These are phyloP conservation scores for Xylaria sp. DNA, from an alignment of 2,329 filamentous ascomycete genomes.

Conservation along the genomic window DNA sequence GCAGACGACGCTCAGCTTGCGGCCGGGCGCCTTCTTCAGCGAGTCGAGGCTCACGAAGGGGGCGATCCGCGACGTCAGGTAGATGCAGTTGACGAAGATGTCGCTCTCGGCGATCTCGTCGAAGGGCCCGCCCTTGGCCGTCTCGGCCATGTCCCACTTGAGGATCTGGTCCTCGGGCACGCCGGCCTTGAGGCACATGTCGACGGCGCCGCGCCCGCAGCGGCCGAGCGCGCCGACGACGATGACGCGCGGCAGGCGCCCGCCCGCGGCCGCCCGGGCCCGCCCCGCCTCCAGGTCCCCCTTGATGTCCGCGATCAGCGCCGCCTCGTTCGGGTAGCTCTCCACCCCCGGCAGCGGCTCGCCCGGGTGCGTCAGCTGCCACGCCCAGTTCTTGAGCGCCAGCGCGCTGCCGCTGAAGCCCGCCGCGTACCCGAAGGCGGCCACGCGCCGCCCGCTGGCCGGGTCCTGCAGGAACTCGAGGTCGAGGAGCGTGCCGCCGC, in stretches of 20 bases:
- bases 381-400: conserved; percentile 79
- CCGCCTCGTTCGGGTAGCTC: conserved; percentile 73
- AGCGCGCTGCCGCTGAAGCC: conserved; percentile 76
- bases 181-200: conserved; percentile 75
- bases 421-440: conserved; percentile 73
- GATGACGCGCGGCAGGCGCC: conserved; percentile 71
- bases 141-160: conserved; percentile 78
- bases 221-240: conserved; percentile 85
- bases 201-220: conserved; percentile 83
- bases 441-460: conserved; percentile 69
- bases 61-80: conserved; percentile 76
- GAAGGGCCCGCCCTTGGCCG: conserved; percentile 74
- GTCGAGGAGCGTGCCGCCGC: conserved; percentile 78
- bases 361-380: conserved; percentile 73
- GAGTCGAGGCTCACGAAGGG: conserved; percentile 77
- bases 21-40: conserved; percentile 65
- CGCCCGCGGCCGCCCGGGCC: conserved; percentile 46
- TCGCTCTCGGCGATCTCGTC: conserved; percentile 74
- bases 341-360: conserved; percentile 68
- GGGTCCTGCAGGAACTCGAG: conserved; percentile 80
- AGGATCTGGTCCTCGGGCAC: conserved; percentile 69
- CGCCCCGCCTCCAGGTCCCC: conserved; percentile 68
- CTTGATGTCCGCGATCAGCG: conserved; percentile 75
- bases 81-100: conserved; percentile 88
- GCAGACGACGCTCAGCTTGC: conserved; percentile 78